phyloP scores from a whole-genome alignment of 805 yeast genomes.

The Lachancea sp. region DNA sequence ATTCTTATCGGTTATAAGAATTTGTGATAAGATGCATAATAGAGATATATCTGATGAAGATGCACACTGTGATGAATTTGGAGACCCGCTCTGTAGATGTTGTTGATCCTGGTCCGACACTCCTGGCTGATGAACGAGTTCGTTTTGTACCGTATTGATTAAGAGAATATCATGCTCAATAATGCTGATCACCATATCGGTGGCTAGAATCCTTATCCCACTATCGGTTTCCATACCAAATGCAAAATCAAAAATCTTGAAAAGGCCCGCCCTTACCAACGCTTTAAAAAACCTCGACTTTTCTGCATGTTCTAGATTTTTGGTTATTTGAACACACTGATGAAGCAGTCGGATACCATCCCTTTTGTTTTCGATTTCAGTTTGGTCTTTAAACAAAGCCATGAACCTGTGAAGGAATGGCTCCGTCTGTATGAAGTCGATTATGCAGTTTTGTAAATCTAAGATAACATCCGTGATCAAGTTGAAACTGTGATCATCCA shows the following conservation, averaged over 20 bases:
- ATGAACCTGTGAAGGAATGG: slow-evolving; percentile 55
- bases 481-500: slow-evolving; percentile 75
- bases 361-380: slow-evolving; percentile 35
- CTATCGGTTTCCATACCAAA: slow-evolving; percentile 42
- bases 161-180: slow-evolving; percentile 77
- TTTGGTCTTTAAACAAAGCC: slow-evolving; percentile 38
- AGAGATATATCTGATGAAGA: slow-evolving; percentile 46
- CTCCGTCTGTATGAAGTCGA: slow-evolving; percentile 30
- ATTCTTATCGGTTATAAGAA: slow-evolving; percentile 56
- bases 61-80: neutral
- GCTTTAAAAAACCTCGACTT: slow-evolving; percentile 57
- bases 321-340: slow-evolving; percentile 73
- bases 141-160: slow-evolving; percentile 36
- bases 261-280: slow-evolving; percentile 61
- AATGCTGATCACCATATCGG: slow-evolving; percentile 72
- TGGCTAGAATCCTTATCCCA: slow-evolving; percentile 56
- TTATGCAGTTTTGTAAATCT: slow-evolving; percentile 30
- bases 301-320: slow-evolving; percentile 57
- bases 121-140: slow-evolving; percentile 11
- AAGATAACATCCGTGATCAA: slow-evolving; percentile 44
- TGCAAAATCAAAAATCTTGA: slow-evolving; percentile 66
- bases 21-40: slow-evolving; percentile 47
- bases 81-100: slow-evolving; percentile 8
- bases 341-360: slow-evolving; percentile 76
- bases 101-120: slow-evolving; percentile 10